Evolutionary conservation across 2,329 filamentous ascomycete species (phyloP), one percentile per base, ranked within the genome.

Genomic region (Neonectria coccinea): DNA sequence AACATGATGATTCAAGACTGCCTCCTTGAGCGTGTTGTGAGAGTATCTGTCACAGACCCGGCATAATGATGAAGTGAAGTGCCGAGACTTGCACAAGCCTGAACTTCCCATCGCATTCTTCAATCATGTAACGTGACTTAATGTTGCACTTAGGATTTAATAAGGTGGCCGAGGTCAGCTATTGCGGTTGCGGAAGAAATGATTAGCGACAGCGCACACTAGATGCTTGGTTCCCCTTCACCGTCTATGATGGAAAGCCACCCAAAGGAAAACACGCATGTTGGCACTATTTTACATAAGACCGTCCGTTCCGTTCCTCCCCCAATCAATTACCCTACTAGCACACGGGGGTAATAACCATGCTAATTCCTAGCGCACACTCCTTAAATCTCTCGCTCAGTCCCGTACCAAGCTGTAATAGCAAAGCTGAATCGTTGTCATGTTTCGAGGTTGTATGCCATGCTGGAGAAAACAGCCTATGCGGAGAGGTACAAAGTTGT

Each of bases 201-300:
- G 70, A 75, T 76, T 72, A 73, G 73, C 73, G 71, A 71, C 78
- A 77, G 76, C 76, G 75, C 79, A 83, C 74, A 80, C 77, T 79
- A 81, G 76, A 80, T 79, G 78, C 76, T 78, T 74, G 75, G 72
- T 72, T 76, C 75, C 72, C 75, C 73, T 77, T 78, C 76, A 77
- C 76, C 77, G 74, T 84, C 82, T 85, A 84, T 84, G 77, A 81
- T 79, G 78, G 82, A 78, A 78, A 78, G 75, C 74, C 73, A 75
- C 76, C 75, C 73, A 72, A 75, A 76, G 74, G 70, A 71, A 75
- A 79, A 81, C 79, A 76, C 76, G 76, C 78, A 75, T 78, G 79
- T 80, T 81, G 78, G 78, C 77, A 83, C 79, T 84, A 84, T 82
- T 84, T 79, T 85, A 85, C 83, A 79, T 80, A 79, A 78, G 75